Evolutionary conservation across 805 yeast genomes (phyloP), one percentile per base, ranked within the genome.

Genomic region (Candida xiaguanensis): DNA sequence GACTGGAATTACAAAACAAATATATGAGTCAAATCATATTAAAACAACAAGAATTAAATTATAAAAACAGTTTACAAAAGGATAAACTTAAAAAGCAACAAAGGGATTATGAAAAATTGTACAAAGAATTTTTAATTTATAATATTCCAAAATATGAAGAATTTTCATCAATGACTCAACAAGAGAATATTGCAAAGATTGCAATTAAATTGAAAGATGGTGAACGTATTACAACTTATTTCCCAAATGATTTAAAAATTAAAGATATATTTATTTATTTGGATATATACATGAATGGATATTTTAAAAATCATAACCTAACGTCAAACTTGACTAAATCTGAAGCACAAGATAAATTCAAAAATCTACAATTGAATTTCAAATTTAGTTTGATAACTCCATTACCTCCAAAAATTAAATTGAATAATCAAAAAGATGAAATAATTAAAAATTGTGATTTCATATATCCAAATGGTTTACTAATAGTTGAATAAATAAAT

Each of bases 21-120:
- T 81, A 78, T 29, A 53, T 76, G 43, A 70, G 81, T 28, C 75
- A 80, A 43, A 61, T 70, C 9, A 64, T 87, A 24, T 72, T 85
- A 37, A 72, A 73, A 44, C 82, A 82, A 50, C 96, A 90, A 59
- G 93, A 88, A 52, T 63, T 74, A 32, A 88, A 93, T 15, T 89
- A 80, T 61, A 80, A 82, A 52, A 74, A 74, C 25, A 80, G 95
- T 0, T 64, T 90, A 25, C 73, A 74, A 13, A 70, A 76, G 25
- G 98, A 90, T 61, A 72, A 80, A 40, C 68, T 70, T 38, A 67
- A 81, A 50, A 63, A 62, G 43, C 48, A 48, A 29, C 54, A 56
- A 38, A 60, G 56, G 44, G 39, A 44, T 22, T 30, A 50, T 19
- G 60, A 58, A 34, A 45, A 52, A 26, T 45, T 57, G 23, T 74